Conservation (phyloP, 305 asterid genomes). For the Rubia occidens region DNA sequence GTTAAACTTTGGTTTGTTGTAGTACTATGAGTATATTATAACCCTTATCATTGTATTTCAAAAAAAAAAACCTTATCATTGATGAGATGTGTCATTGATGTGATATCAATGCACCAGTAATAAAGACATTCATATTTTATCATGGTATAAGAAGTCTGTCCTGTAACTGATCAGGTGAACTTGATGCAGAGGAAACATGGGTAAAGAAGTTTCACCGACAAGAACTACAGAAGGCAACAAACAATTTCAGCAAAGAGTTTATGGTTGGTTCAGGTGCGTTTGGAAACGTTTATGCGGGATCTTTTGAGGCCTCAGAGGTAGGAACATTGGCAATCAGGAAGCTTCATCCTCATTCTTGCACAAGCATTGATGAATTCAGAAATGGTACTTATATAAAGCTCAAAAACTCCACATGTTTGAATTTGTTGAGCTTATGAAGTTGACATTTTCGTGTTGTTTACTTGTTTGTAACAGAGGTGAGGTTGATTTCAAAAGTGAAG, state of each 20-base stretch:
- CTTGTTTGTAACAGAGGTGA: constrained; percentile 37
- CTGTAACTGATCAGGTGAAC: background rate
- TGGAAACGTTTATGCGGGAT: constrained; percentile 56
- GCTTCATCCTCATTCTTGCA: constrained; percentile 44
- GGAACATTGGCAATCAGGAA: constrained; percentile 52
- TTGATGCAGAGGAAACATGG: constrained; percentile 37
- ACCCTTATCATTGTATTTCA: no score
- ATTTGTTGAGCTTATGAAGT: background rate
- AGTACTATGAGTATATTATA: no score
- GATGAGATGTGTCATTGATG: no score
- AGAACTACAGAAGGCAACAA: constrained; percentile 51
- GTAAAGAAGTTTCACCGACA: constrained; percentile 37
- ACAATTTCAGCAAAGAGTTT: constrained; percentile 52
- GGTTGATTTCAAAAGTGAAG: constrained; percentile 59
- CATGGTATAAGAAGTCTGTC: no score
- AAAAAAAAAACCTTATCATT: no score
- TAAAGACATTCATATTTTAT: no score
- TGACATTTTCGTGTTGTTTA: background rate
- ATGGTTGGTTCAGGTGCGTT: constrained; percentile 63
- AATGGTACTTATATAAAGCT: constrained; percentile 32
- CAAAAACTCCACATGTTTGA: background rate
- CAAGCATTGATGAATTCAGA: constrained; percentile 53
- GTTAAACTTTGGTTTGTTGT: no score
- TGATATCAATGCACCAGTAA: no score
- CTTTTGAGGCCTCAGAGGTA: constrained; percentile 28